These are phyloP conservation scores for Trichophaea hybrida DNA, from an alignment of 2,329 filamentous ascomycete genomes.

Conservation along the genomic window DNA sequence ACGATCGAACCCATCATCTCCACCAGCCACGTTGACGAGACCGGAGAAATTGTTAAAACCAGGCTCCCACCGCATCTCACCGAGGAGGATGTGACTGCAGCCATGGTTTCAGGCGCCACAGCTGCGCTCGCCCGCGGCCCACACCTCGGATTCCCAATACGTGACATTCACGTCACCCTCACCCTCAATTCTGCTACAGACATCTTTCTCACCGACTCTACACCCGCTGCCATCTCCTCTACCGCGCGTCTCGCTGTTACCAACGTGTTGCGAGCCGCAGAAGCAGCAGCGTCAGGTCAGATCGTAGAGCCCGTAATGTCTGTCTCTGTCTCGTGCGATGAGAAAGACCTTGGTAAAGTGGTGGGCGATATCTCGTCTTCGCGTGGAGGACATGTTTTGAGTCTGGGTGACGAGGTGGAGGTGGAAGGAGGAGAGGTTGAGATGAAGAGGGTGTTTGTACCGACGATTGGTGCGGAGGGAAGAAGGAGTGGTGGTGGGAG, in stretches of 20 bases:
- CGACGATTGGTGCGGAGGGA: conserved; percentile 33
- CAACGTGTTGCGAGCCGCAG: conserved; percentile 50
- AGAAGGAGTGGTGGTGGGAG: not conserved
- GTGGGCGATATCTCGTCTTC: conserved; percentile 66
- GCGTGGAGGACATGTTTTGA: conserved; percentile 58
- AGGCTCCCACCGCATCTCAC: conserved; percentile 26
- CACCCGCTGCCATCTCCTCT: conserved; percentile 51
- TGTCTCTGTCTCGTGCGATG: conserved; percentile 72
- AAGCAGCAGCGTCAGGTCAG: conserved; percentile 34
- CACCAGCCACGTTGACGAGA: not conserved
- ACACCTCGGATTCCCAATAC: conserved; percentile 62
- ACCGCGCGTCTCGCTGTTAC: conserved; percentile 55
- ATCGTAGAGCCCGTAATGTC: conserved; percentile 92
- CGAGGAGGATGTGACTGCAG: conserved; percentile 34
- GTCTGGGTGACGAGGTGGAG: conserved; percentile 39
- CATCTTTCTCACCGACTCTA: conserved; percentile 51
- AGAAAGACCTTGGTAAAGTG: conserved; percentile 63
- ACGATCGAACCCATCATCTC: conserved; percentile 42
- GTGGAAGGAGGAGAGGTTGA: conserved; percentile 8
- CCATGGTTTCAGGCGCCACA: conserved; percentile 62
- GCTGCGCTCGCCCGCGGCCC: conserved; percentile 78
- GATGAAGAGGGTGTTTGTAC: conserved; percentile 54
- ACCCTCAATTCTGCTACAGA: conserved; percentile 51
- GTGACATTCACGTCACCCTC: conserved; percentile 57
- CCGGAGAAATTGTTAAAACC: conserved; percentile 30